Evolutionary conservation across 768 basidiomycete genomes (phyloP).

Genomic region (Leccinum boreale): DNA sequence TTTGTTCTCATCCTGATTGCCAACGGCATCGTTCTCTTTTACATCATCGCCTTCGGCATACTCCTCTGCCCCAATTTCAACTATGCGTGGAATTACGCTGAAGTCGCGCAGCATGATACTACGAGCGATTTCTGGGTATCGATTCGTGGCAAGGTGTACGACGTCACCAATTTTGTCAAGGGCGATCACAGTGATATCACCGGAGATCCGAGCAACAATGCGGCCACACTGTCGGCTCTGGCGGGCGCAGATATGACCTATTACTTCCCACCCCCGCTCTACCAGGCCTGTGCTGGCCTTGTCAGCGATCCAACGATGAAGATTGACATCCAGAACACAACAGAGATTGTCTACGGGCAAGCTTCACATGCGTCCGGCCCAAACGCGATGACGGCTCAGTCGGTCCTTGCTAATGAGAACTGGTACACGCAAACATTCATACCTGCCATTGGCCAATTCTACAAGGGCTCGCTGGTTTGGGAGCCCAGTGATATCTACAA

Average conservation of each 20-base stretch:
- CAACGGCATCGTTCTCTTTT: conserved; percentile 59
- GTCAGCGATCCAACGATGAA: conserved; percentile 44
- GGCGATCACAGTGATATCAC: conserved; percentile 62
- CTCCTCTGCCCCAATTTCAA: conserved; percentile 61
- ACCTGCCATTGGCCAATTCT: conserved; percentile 52
- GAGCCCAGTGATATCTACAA: conserved; percentile 35
- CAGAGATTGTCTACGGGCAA: conserved; percentile 34
- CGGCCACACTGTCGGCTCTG: conserved; percentile 45
- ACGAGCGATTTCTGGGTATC: conserved; percentile 60
- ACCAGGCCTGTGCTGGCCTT: conserved; percentile 55
- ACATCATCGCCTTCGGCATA: conserved; percentile 60
- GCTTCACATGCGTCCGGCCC: conserved; percentile 60
- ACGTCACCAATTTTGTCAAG: conserved; percentile 55
- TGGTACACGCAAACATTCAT: conserved; percentile 61
- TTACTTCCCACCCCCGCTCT: conserved; percentile 62
- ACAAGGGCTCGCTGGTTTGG: conserved; percentile 61
- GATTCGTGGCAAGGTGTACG: conserved; percentile 59
- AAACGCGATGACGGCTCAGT: conserved; percentile 35
- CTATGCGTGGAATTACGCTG: conserved; percentile 51
- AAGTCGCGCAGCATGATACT: conserved; percentile 51
- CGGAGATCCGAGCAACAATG: conserved; percentile 47
- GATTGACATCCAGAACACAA: conserved; percentile 47
- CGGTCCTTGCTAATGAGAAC: conserved; percentile 34
- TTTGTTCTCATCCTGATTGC: conserved; percentile 53
- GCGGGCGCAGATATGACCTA: conserved; percentile 61